Percentiles rank a stretch among this genome's conserved stretches.
These are phyloP conservation scores for Aspergillus carbonarius DNA, from an alignment of 2,329 filamentous ascomycete genomes.

Conservation along the genomic window DNA sequence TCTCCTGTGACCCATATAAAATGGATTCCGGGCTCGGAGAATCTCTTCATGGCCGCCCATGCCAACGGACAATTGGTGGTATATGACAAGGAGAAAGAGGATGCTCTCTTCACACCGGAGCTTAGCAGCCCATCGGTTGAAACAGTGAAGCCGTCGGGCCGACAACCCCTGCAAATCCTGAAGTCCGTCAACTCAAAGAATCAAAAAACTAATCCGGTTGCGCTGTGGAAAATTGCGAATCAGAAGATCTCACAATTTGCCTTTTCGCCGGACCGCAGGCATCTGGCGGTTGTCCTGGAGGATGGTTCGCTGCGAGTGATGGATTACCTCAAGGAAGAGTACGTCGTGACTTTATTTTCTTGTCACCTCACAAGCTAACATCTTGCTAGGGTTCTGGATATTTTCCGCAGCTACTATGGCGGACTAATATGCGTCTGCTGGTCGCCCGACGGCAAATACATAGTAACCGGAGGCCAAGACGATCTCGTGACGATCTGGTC, in stretches of 20 bases:
- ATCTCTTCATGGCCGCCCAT: constrained; percentile 85
- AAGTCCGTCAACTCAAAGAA: constrained; percentile 94
- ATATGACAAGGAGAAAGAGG: constrained; percentile 97
- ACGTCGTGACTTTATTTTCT: constrained; percentile 32
- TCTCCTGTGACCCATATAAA: constrained; percentile 82
- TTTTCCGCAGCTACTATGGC: constrained; percentile 91
- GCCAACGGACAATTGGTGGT: constrained; percentile 88
- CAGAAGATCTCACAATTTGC: constrained; percentile 87
- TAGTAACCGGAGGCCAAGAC: constrained; percentile 92
- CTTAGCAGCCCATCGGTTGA: constrained; percentile 34
- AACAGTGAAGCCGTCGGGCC: constrained; percentile 28
- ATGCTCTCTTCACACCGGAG: constrained; percentile 74
- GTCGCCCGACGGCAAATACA: constrained; percentile 95
- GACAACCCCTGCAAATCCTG: constrained; percentile 63
- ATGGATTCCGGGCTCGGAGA: constrained; percentile 94
- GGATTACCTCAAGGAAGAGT: constrained; percentile 89
- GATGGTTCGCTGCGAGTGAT: constrained; percentile 87
- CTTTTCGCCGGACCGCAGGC: constrained; percentile 84
- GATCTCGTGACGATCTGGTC: constrained; percentile 97
- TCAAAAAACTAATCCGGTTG: constrained; percentile 89
- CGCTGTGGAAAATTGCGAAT: constrained; percentile 88
- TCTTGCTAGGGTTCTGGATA: constrained; percentile 67
- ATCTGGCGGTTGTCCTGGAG: constrained; percentile 86
- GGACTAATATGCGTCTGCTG: constrained; percentile 91
- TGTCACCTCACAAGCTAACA: constrained; percentile 6